A percentile compares a stretch with the other conserved stretches of the same genome.
Evolutionary conservation across 78 protist genomes (phyloP).

Genomic region (Isochrysis galbana): DNA sequence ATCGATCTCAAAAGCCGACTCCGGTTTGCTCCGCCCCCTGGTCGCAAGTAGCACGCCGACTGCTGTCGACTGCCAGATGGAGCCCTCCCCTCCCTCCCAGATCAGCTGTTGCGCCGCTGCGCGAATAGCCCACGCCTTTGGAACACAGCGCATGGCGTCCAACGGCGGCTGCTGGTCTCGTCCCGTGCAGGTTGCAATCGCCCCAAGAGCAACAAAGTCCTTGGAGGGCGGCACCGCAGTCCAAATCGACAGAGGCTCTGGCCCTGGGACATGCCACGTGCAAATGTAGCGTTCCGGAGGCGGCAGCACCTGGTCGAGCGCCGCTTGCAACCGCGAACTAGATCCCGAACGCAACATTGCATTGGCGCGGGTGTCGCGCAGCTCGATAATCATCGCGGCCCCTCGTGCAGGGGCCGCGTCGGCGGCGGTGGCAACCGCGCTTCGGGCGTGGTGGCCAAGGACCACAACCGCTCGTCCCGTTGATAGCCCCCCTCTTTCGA

Average conservation of each 20-base stretch:
- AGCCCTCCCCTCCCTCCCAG: slow-evolving; percentile 22
- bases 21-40: neutral
- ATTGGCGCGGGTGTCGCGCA: neutral
- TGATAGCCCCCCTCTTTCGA: neutral
- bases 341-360: too few relatives aligned
- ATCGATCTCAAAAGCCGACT: neutral
- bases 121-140: neutral
- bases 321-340: slow-evolving; percentile 10
- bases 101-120: neutral
- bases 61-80: neutral
- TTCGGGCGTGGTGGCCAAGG: neutral
- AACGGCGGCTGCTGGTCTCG: neutral
- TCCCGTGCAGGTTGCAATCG: neutral
- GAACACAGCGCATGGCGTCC: slow-evolving; percentile 45
- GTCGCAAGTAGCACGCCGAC: neutral
- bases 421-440: neutral
- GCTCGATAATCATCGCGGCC: neutral
- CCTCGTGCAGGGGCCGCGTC: neutral
- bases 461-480: neutral
- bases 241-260: slow-evolving; percentile 16
- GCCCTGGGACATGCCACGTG: neutral
- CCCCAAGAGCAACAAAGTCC: slow-evolving; percentile 36
- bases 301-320: slow-evolving; percentile 11
- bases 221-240: slow-evolving; percentile 20
- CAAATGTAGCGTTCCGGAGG: neutral